Evolutionary conservation across 306 rosid genomes (phyloP).

Genomic region (Senna tora): DNA sequence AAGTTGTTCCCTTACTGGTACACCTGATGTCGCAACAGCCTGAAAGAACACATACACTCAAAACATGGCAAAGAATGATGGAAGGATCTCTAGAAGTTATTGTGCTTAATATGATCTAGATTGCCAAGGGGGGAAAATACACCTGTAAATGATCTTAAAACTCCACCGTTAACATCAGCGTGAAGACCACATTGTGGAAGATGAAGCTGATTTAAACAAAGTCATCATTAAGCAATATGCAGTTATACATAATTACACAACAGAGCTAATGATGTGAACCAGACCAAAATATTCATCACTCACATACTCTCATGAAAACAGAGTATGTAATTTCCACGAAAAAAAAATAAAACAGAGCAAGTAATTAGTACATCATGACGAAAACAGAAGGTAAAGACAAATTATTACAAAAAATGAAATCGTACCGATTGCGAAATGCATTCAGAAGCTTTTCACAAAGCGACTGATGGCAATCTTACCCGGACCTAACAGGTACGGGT

Average conservation of each 20-base stretch:
- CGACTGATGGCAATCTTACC: too few relatives aligned
- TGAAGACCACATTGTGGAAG: slow-evolving; percentile 98
- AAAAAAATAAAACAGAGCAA: too few relatives aligned
- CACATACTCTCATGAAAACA: too few relatives aligned
- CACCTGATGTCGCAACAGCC: slow-evolving; percentile 99
- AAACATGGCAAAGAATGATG: slow-evolving; percentile 23
- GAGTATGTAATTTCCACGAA: too few relatives aligned
- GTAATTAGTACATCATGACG: too few relatives aligned
- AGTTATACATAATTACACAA: slow-evolving; percentile 18
- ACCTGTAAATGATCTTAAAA: slow-evolving; percentile 99
- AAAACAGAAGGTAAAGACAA: too few relatives aligned
- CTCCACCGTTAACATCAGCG: slow-evolving; percentile 98
- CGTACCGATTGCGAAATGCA: too few relatives aligned
- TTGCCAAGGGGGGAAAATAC: not conserved
- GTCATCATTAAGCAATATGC: slow-evolving; percentile 37
- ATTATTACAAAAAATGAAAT: too few relatives aligned
- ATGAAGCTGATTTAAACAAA: slow-evolving; percentile 73
- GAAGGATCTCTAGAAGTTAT: slow-evolving; percentile 27
- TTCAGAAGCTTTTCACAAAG: too few relatives aligned
- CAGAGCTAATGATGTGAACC: slow-evolving; percentile 16
- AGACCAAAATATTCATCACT: slow-evolving; percentile 13
- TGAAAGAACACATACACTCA: slow-evolving; percentile 43
- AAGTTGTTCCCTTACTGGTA: slow-evolving; percentile 89
- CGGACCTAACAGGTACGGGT: too few relatives aligned
- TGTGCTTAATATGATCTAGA: slow-evolving; percentile 28